phyloP scores from a whole-genome alignment of 208 protist species.

The Trypanosoma conorhini region DNA sequence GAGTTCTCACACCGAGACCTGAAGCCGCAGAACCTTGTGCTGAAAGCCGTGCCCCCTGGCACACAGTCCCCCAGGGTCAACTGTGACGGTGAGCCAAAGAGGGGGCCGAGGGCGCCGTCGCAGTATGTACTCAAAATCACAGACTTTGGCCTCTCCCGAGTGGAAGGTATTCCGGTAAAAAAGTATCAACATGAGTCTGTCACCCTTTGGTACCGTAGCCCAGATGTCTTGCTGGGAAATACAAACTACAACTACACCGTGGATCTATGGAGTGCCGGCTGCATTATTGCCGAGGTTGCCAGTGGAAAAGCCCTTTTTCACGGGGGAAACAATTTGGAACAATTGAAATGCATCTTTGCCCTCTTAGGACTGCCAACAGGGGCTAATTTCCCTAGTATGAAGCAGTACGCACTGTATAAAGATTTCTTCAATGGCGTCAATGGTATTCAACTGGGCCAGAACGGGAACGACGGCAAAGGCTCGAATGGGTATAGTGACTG shows the following conservation, averaged over 20 bases:
- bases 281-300: conserved; percentile 90
- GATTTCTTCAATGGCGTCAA: conserved; percentile 27
- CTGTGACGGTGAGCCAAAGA: background rate
- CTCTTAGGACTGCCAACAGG: conserved; percentile 89
- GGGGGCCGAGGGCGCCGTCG: background rate
- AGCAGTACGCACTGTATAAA: conserved; percentile 47
- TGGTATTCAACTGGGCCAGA: background rate
- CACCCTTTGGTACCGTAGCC: conserved; percentile 95
- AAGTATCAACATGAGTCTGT: conserved; percentile 91
- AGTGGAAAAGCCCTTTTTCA: conserved; percentile 75
- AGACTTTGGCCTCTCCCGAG: conserved; percentile 88
- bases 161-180: conserved; percentile 89
- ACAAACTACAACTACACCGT: conserved; percentile 74
- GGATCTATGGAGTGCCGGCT: conserved; percentile 93
- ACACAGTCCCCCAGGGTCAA: background rate
- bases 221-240: conserved; percentile 90
- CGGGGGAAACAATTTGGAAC: conserved; percentile 79
- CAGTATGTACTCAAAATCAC: conserved; percentile 76
- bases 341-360: conserved; percentile 86
- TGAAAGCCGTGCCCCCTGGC: conserved; percentile 32
- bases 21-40: conserved; percentile 88
- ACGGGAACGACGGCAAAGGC: background rate
- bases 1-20: conserved; percentile 66
- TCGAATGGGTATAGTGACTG: background rate
- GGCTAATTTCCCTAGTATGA: conserved; percentile 47